phyloP scores from a whole-genome alignment of 2,329 filamentous ascomycete genomes.

The Aaosphaeria arxii region DNA sequence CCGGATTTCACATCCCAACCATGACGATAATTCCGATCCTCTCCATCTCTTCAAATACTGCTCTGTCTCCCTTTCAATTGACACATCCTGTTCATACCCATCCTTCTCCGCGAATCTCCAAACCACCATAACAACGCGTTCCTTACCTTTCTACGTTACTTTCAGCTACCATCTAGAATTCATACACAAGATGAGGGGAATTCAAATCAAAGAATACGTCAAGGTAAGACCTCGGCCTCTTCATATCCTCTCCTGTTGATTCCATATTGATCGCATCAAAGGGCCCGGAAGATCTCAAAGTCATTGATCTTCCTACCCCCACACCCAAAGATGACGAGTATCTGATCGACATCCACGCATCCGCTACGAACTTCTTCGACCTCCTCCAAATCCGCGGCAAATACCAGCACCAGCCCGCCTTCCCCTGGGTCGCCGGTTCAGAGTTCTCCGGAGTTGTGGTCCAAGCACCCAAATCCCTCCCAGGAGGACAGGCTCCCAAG shows the following conservation, averaged over 20 bases:
- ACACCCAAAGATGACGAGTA: slow-evolving; percentile 71
- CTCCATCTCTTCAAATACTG: no score
- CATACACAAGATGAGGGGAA: slow-evolving; percentile 64
- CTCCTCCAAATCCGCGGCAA: slow-evolving; percentile 92
- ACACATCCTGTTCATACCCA: no score
- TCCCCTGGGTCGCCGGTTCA: slow-evolving; percentile 83
- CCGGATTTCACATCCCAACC: no score
- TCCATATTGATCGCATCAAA: slow-evolving; percentile 33
- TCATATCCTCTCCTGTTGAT: slow-evolving; percentile 3
- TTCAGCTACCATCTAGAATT: not conserved
- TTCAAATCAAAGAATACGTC: slow-evolving; percentile 71
- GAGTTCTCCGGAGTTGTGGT: slow-evolving; percentile 83
- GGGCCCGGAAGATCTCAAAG: slow-evolving; percentile 75
- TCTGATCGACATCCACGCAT: slow-evolving; percentile 79
- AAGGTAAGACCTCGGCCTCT: slow-evolving; percentile 52
- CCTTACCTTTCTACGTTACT: no score
- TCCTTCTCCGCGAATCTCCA: no score
- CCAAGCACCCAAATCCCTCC: slow-evolving; percentile 55
- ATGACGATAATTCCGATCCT: no score
- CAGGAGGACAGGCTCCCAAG: slow-evolving; percentile 47
- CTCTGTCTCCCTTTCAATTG: no score
- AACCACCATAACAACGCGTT: no score
- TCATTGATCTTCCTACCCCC: slow-evolving; percentile 73
- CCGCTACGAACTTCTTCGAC: slow-evolving; percentile 96
- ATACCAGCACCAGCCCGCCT: slow-evolving; percentile 87